Base-by-base conservation (phyloP, 108 stramenopile species). In the Skeletonema grethae region DNA sequence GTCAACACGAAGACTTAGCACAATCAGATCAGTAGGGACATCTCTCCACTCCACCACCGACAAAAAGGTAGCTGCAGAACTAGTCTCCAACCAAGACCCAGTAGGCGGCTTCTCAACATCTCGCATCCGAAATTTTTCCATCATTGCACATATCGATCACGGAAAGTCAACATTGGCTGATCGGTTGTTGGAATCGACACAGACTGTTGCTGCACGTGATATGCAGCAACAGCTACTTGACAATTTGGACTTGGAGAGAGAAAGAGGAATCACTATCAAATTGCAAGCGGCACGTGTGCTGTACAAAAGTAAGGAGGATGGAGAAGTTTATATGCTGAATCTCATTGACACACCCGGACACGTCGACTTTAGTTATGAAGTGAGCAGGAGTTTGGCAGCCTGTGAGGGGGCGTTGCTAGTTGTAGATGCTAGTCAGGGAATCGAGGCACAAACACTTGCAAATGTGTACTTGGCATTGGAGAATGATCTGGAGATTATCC, bases 381-480 rank as follows among this genome's bases (percentile, higher is more conserved):
- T 98, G 9, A 91, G 90, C 12, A 84, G 99, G 38, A 96, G 95
- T 82, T 83, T 99, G 67, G 97, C 98, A 18, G 97, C 98, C 29
- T 99, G 99, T 74, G 96, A 99, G 79, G 99, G 99, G n/a, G 98
- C 98, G 0, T 73, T 99, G 45, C 84, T 99, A 38, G 97, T 99
- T 2, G 99, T 99, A 6, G 99, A 99, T 87, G 92, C 95, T 7
- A 87, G 95, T 56, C 99, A 99, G 75, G 98, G 99, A n/a, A 97
- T 99, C 29, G 97, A 99, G 76, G 99, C 99, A 18, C 99, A 88
- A 89, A 99, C 99, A 7, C 77, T 99, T 31, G 98, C 99, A 30
- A 99, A 99, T 74, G 97, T 97, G 7, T 97, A 98, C 74, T 77
- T 98, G 55, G 99, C 99, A 5, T 83, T 97, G 46, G 98, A 97